Evolutionary conservation across 2,329 filamentous ascomycete genomes (phyloP).

Genomic region (Paradendryphiella salina): DNA sequence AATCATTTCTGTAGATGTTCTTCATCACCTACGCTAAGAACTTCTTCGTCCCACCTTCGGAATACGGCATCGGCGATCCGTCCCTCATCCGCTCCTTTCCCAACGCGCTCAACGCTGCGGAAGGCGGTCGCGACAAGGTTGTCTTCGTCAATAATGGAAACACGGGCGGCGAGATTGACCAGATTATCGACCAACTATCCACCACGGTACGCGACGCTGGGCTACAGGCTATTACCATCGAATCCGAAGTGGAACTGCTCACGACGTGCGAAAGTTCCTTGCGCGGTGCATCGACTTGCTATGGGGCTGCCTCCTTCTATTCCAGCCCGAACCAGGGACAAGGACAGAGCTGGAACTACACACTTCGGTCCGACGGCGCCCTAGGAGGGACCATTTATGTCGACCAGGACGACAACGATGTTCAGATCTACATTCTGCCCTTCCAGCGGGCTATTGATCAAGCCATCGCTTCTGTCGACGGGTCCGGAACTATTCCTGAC

Average conservation of each 20-base stretch:
- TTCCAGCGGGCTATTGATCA: constrained; percentile 77
- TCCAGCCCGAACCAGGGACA: constrained; percentile 73
- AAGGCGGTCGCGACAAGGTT: constrained; percentile 66
- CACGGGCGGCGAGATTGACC: constrained; percentile 69
- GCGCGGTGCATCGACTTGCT: constrained; percentile 69
- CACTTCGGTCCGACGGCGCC: constrained; percentile 73
- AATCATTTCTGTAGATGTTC: constrained; percentile 44
- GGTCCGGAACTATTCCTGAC: constrained; percentile 44
- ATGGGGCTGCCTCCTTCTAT: constrained; percentile 72
- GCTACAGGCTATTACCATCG: constrained; percentile 60
- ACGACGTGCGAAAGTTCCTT: constrained; percentile 62
- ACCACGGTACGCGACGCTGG: constrained; percentile 60
- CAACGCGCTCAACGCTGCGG: constrained; percentile 63
- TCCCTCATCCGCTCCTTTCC: constrained; percentile 65
- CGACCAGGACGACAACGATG: constrained; percentile 68
- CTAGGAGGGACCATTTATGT: constrained; percentile 69
- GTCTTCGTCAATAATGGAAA: constrained; percentile 77
- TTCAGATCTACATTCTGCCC: constrained; percentile 76
- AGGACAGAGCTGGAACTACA: constrained; percentile 80
- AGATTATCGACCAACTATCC: constrained; percentile 67
- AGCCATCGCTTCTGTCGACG: constrained; percentile 65
- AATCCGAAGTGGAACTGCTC: constrained; percentile 61
- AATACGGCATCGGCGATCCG: constrained; percentile 70
- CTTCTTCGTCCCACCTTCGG: constrained; percentile 76
- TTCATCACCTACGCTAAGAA: constrained; percentile 71